phyloP scores from a whole-genome alignment of 2,329 filamentous ascomycete species.

The Ascosphaera apis region DNA sequence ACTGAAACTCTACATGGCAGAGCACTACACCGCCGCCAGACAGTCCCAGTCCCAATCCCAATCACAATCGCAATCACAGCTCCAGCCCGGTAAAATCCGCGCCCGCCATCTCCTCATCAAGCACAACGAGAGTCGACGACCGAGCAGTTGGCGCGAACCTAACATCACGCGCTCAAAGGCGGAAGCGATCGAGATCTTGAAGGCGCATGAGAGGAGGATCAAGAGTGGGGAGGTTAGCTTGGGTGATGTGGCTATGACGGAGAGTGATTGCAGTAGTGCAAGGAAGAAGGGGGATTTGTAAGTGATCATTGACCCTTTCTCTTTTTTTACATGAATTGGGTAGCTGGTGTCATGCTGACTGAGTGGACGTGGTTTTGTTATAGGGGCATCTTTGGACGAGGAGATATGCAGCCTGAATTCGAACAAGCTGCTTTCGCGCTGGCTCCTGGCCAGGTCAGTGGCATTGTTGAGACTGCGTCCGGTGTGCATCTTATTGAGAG shows the following conservation, averaged over 20 bases:
- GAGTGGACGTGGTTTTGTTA: slow-evolving; percentile 5
- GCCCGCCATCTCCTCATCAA: slow-evolving; percentile 85
- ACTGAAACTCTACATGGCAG: slow-evolving; percentile 84
- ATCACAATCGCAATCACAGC: too few relatives aligned
- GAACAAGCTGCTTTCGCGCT: slow-evolving; percentile 89
- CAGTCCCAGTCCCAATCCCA: too few relatives aligned
- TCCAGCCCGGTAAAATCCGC: slow-evolving; percentile 53
- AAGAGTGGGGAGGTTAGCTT: slow-evolving; percentile 42
- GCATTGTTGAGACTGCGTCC: slow-evolving; percentile 74
- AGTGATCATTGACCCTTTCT: slow-evolving; percentile 13
- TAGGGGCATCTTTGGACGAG: slow-evolving; percentile 72
- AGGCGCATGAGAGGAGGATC: slow-evolving; percentile 54
- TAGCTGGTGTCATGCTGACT: slow-evolving; percentile 1
- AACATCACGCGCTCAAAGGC: slow-evolving; percentile 75
- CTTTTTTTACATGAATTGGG: background rate
- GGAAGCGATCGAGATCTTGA: slow-evolving; percentile 58
- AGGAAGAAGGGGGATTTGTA: slow-evolving; percentile 77
- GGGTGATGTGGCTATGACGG: slow-evolving; percentile 63
- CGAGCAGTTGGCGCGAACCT: slow-evolving; percentile 79
- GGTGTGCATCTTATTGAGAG: slow-evolving; percentile 91
- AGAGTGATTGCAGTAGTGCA: slow-evolving; percentile 90
- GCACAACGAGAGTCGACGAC: slow-evolving; percentile 67
- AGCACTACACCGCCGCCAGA: slow-evolving; percentile 55
- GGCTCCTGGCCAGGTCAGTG: slow-evolving; percentile 65
- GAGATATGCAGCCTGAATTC: slow-evolving; percentile 98